Evolutionary conservation across 31 red algal genomes (phyloP).

Genomic region (Bonnemaisonia californica): DNA sequence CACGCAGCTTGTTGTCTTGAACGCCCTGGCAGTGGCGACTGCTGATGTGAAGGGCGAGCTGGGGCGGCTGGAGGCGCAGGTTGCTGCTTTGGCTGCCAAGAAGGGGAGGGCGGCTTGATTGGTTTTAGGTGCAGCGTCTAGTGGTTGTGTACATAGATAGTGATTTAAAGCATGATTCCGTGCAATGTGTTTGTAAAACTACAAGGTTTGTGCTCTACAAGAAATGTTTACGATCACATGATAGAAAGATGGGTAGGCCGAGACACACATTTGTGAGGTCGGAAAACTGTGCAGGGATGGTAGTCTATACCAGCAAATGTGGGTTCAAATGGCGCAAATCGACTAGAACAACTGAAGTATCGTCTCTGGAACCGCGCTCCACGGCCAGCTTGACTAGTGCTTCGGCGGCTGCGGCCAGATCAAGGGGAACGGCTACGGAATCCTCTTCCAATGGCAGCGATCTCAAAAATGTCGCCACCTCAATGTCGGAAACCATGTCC

Average conservation of each 20-base stretch:
- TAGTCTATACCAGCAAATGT: too few relatives aligned
- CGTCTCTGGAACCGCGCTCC: constrained; percentile 27
- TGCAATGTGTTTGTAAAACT: too few relatives aligned
- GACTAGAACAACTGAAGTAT: constrained; percentile 50
- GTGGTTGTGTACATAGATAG: too few relatives aligned
- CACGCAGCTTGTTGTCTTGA: not conserved
- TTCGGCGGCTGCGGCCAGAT: constrained; percentile 22
- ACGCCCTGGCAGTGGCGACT: not conserved
- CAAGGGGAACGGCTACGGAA: constrained; percentile 1
- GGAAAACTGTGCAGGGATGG: too few relatives aligned
- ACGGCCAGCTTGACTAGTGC: constrained; percentile 3
- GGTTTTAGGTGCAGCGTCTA: too few relatives aligned
- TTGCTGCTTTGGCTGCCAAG: not conserved
- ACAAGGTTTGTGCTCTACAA: too few relatives aligned
- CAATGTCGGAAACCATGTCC: constrained; percentile 35
- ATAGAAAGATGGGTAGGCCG: too few relatives aligned
- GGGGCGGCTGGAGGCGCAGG: not conserved
- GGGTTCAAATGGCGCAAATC: constrained; percentile 29
- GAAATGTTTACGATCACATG: too few relatives aligned
- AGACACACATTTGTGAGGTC: too few relatives aligned
- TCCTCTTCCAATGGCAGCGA: not conserved
- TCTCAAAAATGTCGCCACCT: constrained; percentile 11
- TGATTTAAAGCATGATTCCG: not conserved
- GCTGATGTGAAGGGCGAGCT: not conserved
- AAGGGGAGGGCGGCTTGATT: not conserved